Base-by-base conservation (phyloP, 2,329 filamentous ascomycete species). In the Xylaria sp. region DNA sequence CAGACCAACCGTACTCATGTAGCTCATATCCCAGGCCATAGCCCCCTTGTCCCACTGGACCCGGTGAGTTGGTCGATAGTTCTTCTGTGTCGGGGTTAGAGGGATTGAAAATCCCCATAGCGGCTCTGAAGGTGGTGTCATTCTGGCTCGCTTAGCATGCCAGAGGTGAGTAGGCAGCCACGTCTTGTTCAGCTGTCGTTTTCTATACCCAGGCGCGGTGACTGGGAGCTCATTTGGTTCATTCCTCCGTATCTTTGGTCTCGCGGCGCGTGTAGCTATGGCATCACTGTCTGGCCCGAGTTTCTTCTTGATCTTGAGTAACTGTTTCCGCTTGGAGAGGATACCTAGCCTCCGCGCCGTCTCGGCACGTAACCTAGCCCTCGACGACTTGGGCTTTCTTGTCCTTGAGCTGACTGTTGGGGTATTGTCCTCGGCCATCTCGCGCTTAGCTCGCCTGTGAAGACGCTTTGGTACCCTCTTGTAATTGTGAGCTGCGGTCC, bases 151-250 rank as follows among this genome's bases (percentile, higher is more conserved):
- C 80, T 99, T 99, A 2, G 95, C 91, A 81, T 97, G 94, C 88
- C 92, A 99, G 72, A 97, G 82, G 79, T 99, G 96, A 7, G 96
- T 98, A 0, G 96, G 96, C 18, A 99, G 84, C 94, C 95, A 98
- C 2, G 92, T 94, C 83, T 98, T 98, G 79, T 92, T 86, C 55
- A 91, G 83, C 78, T 98, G 95, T 39, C 96, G 90, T 81, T 94
- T 96, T 73, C 91, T 90, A 78, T 94, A 98, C 75, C 91, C 94
- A 25, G 87, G 71, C 9, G 72, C 73, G 1, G 72, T 74, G 82
- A 88, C 54, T 86, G 86, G 1, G 89, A 90, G 79, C 79, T 88
- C 84, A 64, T 93, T 92, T 60, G 94, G 85, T 62, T 83, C 84
- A 75, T 93, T 89, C 74, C 90, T 89, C 78, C 90, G 91, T 73